Conservation (phyloP, 164 flowering plant species). For the Piper longum region DNA sequence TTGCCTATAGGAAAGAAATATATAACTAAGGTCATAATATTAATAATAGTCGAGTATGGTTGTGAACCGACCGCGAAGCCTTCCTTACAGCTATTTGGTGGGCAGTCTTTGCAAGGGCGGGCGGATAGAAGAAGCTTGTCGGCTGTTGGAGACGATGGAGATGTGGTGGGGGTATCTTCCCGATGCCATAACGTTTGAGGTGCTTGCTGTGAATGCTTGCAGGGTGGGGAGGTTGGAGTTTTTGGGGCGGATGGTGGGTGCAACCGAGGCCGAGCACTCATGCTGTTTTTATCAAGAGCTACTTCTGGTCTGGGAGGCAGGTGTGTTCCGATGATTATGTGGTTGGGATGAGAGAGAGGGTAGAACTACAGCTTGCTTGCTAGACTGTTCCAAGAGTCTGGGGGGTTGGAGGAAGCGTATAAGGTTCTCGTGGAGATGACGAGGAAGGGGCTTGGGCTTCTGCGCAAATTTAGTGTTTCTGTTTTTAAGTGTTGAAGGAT, state of each 20-base stretch:
- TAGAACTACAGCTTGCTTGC: slow-evolving; percentile 45
- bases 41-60: too few relatives aligned
- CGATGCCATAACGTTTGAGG: slow-evolving; percentile 45
- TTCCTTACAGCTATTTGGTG: slow-evolving; percentile 37
- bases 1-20: too few relatives aligned
- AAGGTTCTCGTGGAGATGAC: slow-evolving; percentile 48
- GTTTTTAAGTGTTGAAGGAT: slow-evolving; percentile 20
- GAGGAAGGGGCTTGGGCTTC: slow-evolving; percentile 44
- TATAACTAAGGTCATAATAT: too few relatives aligned
- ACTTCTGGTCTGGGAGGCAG: slow-evolving; percentile 17
- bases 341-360: slow-evolving; percentile 15
- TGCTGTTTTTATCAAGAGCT: slow-evolving; percentile 43
- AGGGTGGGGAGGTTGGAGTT: slow-evolving; percentile 26
- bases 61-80: slow-evolving; percentile 23
- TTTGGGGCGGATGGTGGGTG: slow-evolving; percentile 31
- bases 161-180: slow-evolving; percentile 24
- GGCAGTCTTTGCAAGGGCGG: slow-evolving; percentile 38
- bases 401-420: slow-evolving; percentile 27
- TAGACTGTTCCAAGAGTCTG: slow-evolving; percentile 30
- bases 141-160: slow-evolving; percentile 34
- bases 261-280: slow-evolving; percentile 47
- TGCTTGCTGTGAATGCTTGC: slow-evolving; percentile 25
- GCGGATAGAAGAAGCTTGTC: slow-evolving; percentile 22
- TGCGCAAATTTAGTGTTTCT: slow-evolving; percentile 35
- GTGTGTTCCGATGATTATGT: slow-evolving; percentile 41